phyloP scores from a whole-genome alignment of 768 basidiomycete species.

The Podaxis sp. region DNA sequence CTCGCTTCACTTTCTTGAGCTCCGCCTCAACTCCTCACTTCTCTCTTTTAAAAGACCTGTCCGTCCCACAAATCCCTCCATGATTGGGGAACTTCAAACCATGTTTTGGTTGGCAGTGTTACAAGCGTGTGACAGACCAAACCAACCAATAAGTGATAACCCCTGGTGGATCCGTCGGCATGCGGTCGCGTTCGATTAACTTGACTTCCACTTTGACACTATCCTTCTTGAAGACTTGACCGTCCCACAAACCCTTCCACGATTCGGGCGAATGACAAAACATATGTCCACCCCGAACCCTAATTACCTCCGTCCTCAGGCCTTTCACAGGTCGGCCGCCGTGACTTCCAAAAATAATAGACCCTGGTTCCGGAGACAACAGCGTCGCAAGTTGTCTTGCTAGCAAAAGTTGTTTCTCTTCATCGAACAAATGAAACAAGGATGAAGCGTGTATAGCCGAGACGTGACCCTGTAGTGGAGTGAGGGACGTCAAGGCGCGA shows the following conservation, averaged over 20 bases:
- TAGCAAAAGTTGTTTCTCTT: constrained; percentile 28
- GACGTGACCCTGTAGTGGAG: constrained; percentile 39
- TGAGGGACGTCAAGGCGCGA: constrained; percentile 23
- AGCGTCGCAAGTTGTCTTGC: constrained; percentile 30
- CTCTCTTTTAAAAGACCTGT: constrained; percentile 12
- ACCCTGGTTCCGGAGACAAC: constrained; percentile 32
- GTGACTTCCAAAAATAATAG: constrained; percentile 37
- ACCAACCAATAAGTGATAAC: not conserved
- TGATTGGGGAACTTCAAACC: constrained; percentile 5
- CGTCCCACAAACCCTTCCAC: constrained; percentile 17
- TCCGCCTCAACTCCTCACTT: constrained; percentile 11
- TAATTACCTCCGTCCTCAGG: constrained; percentile 11
- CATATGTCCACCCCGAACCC: not conserved
- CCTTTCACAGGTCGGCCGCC: constrained; percentile 25
- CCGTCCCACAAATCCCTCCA: constrained; percentile 16
- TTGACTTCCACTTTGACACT: constrained; percentile 10
- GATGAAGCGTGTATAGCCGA: constrained; percentile 44
- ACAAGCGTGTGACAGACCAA: not conserved
- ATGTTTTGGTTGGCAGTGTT: not conserved
- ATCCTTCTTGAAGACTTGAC: constrained; percentile 13
- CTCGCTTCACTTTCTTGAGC: not conserved
- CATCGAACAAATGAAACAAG: constrained; percentile 37
- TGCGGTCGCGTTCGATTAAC: not conserved
- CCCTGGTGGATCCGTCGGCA: not conserved
- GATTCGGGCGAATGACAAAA: constrained; percentile 17